Percentiles rank a stretch among this genome's conserved stretches.
Evolutionary conservation across 768 basidiomycete species (phyloP).

Genomic region (Xanthoconium stramineum): DNA sequence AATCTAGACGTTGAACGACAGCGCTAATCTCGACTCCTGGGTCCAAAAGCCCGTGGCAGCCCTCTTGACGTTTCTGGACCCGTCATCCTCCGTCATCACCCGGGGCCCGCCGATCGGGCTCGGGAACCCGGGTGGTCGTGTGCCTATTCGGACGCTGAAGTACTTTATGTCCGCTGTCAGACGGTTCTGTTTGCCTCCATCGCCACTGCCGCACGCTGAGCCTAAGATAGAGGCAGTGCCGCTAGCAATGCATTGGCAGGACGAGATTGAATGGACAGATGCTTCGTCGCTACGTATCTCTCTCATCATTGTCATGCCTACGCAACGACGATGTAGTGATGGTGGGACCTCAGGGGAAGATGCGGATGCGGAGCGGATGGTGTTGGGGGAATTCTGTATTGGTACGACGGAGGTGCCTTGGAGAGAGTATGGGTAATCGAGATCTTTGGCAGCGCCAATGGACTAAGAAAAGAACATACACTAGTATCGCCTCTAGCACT

Average conservation of each 20-base stretch:
- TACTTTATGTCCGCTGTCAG: not conserved
- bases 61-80: not conserved
- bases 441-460: not conserved
- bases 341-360: not conserved
- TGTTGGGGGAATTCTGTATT: slow-evolving; percentile 34
- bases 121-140: not conserved
- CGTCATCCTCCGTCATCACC: not conserved
- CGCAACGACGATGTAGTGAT: not conserved
- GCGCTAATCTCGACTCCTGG: not conserved
- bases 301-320: slow-evolving; percentile 43
- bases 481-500: too few species aligned
- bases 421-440: slow-evolving; percentile 5
- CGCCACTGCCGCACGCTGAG: not conserved
- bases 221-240: not conserved
- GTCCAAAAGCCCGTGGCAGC: slow-evolving; percentile 26
- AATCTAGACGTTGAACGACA: not conserved
- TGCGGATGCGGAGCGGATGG: slow-evolving; percentile 19
- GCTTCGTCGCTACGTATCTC: slow-evolving; percentile 34
- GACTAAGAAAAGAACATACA: not conserved
- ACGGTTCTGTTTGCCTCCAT: not conserved
- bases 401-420: slow-evolving; percentile 22
- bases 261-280: slow-evolving; percentile 7
- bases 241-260: not conserved
- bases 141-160: not conserved
- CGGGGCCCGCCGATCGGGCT: not conserved